These are phyloP conservation scores for Bipolaris victoriae DNA, from an alignment of 2,329 filamentous ascomycete genomes.

Conservation along the genomic window DNA sequence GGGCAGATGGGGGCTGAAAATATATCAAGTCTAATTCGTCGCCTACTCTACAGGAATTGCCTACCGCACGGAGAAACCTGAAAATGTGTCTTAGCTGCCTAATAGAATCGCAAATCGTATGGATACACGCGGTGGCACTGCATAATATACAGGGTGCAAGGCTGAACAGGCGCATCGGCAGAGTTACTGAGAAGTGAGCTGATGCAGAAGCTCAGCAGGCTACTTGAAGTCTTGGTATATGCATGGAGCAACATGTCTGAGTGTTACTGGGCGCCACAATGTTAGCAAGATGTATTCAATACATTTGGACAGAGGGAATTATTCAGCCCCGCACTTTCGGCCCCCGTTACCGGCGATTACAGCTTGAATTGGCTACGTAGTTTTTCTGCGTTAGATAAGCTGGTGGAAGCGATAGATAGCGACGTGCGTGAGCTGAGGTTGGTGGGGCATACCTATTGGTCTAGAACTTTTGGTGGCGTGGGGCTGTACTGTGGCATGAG, in stretches of 20 bases:
- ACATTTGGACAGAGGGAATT: constrained; percentile 1
- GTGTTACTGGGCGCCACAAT: not conserved
- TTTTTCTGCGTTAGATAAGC: not conserved
- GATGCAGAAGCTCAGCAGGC: not conserved
- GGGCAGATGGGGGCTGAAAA: not conserved
- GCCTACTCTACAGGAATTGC: not conserved
- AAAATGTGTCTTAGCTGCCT: not conserved
- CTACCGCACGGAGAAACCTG: not conserved
- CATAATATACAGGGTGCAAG: not conserved
- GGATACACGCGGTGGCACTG: not conserved
- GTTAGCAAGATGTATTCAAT: not conserved
- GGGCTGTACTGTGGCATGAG: not conserved
- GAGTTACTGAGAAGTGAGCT: not conserved
- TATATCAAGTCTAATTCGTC: not conserved
- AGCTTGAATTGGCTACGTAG: constrained; percentile 5
- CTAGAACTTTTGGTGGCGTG: not conserved
- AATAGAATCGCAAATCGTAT: not conserved
- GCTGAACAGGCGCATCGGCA: not conserved
- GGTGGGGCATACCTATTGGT: not conserved
- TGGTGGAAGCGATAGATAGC: not conserved
- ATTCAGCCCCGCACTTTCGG: constrained; percentile 6
- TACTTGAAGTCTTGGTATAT: constrained; percentile 3
- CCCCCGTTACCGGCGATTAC: constrained; percentile 8
- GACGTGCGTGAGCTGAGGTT: not conserved
- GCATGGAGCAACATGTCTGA: not conserved